Conservation (phyloP, 306 rosid genomes). For the Geum urbanum region DNA sequence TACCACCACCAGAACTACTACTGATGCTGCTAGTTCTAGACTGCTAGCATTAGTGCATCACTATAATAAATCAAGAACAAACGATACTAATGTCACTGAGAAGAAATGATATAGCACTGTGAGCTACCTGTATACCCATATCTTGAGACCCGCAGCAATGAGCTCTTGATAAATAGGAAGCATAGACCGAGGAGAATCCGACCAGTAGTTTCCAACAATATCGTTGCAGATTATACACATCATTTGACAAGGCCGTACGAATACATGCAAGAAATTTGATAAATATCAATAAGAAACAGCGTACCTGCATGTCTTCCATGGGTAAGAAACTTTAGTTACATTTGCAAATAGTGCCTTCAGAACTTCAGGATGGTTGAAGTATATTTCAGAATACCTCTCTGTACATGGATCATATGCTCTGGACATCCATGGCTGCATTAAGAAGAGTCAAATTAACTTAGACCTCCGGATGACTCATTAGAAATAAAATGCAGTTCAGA, state of each 20-base stretch:
- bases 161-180: slow-evolving; percentile 88
- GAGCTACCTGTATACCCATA: slow-evolving; percentile 80
- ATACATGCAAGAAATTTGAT: slow-evolving; percentile 4
- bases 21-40: neutral
- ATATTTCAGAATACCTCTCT: slow-evolving; percentile 64
- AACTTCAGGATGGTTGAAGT: slow-evolving; percentile 89
- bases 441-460: slow-evolving; percentile 14
- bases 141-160: slow-evolving; percentile 61
- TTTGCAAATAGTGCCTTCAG: slow-evolving; percentile 93
- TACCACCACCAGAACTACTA: neutral
- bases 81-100: slow-evolving; percentile 5
- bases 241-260: slow-evolving; percentile 12
- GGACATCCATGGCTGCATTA: slow-evolving; percentile 92
- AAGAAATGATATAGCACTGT: slow-evolving; percentile 3
- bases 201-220: slow-evolving; percentile 72
- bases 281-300: slow-evolving; percentile 15
- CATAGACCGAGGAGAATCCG: slow-evolving; percentile 87
- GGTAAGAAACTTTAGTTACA: slow-evolving; percentile 63
- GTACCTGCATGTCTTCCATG: slow-evolving; percentile 90
- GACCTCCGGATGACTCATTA: slow-evolving; percentile 1
- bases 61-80: slow-evolving; percentile 5
- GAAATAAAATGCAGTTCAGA: slow-evolving; percentile 2
- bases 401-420: slow-evolving; percentile 95
- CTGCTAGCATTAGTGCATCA: neutral
- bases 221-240: slow-evolving; percentile 44